These are phyloP conservation scores for Vanderwaltozyma polyspora DNA, from an alignment of 805 yeast species.

Conservation along the genomic window DNA sequence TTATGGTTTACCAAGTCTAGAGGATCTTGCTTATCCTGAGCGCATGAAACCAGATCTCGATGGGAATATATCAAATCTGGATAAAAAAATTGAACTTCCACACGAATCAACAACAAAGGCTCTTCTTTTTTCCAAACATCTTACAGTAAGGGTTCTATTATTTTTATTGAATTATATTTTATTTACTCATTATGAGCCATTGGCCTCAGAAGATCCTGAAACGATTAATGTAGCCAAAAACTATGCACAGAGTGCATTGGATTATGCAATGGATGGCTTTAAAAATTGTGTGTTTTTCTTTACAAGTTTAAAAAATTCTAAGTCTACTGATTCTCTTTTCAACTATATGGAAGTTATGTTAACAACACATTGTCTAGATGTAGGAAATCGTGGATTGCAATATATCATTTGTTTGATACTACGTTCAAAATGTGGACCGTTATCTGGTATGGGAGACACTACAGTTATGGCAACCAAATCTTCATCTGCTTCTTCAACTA, in stretches of 20 bases:
- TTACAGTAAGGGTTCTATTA: conserved; percentile 36
- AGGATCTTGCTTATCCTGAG: conserved; percentile 5
- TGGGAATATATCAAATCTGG: conserved; percentile 5
- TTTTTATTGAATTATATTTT: conserved; percentile 41
- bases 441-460: conserved; percentile 25
- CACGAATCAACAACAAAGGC: conserved; percentile 33
- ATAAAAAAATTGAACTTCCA: conserved; percentile 28
- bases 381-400: conserved; percentile 47
- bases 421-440: conserved; percentile 37
- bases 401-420: conserved; percentile 44
- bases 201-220: conserved; percentile 27
- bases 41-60: background rate
- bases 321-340: conserved; percentile 28
- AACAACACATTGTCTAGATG: conserved; percentile 39
- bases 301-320: conserved; percentile 23
- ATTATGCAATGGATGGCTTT: conserved; percentile 34
- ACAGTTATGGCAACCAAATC: conserved; percentile 4
- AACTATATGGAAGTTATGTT: conserved; percentile 34
- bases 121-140: conserved; percentile 30
- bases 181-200: conserved; percentile 35
- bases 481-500: conserved; percentile 4
- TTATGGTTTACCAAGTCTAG: conserved; percentile 24
- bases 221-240: conserved; percentile 26
- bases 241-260: conserved; percentile 34
- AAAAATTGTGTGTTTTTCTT: conserved; percentile 33